phyloP scores from a whole-genome alignment of 768 basidiomycete species.

The Tulasnella sp. region DNA sequence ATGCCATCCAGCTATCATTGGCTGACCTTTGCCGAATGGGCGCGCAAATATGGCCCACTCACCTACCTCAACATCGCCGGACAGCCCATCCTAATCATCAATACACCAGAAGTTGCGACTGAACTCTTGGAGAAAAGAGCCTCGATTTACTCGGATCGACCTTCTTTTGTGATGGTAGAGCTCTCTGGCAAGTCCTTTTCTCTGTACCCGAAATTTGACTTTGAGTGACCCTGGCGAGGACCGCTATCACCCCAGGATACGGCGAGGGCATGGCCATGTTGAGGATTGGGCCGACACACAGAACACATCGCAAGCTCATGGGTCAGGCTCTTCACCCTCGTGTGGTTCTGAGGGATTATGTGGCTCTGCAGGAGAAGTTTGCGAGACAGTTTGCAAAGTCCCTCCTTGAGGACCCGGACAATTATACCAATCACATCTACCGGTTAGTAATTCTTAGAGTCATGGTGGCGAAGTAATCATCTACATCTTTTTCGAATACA shows the following conservation, averaged over 20 bases:
- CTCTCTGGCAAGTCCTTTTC: too few relatives aligned
- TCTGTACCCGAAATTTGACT: too few relatives aligned
- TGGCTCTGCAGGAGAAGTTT: not conserved
- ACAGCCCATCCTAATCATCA: constrained; percentile 17
- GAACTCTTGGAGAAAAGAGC: constrained; percentile 26
- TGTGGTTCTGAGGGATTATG: constrained; percentile 1
- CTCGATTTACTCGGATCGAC: constrained; percentile 24
- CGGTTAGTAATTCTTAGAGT: not conserved
- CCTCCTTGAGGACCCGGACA: not conserved
- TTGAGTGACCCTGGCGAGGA: too few relatives aligned
- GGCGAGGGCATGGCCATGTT: not conserved
- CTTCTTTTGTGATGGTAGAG: not conserved
- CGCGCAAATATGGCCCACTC: constrained; percentile 10
- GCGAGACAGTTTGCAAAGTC: not conserved
- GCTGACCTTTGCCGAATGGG: constrained; percentile 14
- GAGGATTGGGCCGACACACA: not conserved
- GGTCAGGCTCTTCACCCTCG: constrained; percentile 6
- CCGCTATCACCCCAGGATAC: not conserved
- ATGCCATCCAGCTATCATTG: not conserved
- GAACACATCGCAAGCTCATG: constrained; percentile 3
- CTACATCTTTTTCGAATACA: not conserved
- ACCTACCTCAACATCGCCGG: constrained; percentile 11
- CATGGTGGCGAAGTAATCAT: not conserved
- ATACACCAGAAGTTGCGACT: constrained; percentile 23
- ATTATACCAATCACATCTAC: not conserved